phyloP scores from a whole-genome alignment of 2,329 filamentous ascomycete genomes.

The Cyphellophora europaea region DNA sequence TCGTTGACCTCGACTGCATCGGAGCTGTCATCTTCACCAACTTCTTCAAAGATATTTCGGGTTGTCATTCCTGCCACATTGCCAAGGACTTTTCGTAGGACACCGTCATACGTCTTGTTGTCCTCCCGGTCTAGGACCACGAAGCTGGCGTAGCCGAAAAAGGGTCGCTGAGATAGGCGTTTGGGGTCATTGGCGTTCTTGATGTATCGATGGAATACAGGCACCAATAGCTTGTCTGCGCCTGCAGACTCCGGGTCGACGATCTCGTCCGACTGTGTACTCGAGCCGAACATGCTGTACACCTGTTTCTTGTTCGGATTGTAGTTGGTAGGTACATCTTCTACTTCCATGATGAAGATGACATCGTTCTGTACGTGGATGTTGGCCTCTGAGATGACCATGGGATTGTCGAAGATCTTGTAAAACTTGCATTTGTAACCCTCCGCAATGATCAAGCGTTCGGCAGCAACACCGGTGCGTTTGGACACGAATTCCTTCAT shows the following conservation, averaged over 20 bases:
- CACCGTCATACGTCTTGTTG: conserved; percentile 56
- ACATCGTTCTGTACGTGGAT: conserved; percentile 53
- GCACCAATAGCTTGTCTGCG: conserved; percentile 37
- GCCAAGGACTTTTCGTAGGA: conserved; percentile 70
- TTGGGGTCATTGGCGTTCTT: conserved; percentile 18
- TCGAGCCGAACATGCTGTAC: conserved; percentile 21
- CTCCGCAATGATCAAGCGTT: conserved; percentile 68
- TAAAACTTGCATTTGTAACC: conserved; percentile 79
- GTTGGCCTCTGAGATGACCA: conserved; percentile 57
- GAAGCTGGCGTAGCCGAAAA: conserved; percentile 45
- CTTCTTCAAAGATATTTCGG: conserved; percentile 48
- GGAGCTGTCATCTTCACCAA: conserved; percentile 42
- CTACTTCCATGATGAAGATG: conserved; percentile 67
- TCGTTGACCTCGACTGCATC: conserved; percentile 59
- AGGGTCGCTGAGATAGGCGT: conserved; percentile 19
- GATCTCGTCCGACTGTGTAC: conserved; percentile 24
- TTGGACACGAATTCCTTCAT: conserved; percentile 44
- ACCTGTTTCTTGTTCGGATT: conserved; percentile 44
- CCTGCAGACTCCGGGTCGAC: conserved; percentile 31
- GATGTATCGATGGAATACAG: conserved; percentile 36
- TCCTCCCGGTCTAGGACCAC: conserved; percentile 69
- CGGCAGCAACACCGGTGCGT: conserved; percentile 41
- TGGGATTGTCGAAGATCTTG: conserved; percentile 67
- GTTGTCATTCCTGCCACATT: conserved; percentile 71
- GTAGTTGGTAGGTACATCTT: conserved; percentile 69